Base-by-base conservation (phyloP, 768 basidiomycete genomes). In the Suillus occidentalis region DNA sequence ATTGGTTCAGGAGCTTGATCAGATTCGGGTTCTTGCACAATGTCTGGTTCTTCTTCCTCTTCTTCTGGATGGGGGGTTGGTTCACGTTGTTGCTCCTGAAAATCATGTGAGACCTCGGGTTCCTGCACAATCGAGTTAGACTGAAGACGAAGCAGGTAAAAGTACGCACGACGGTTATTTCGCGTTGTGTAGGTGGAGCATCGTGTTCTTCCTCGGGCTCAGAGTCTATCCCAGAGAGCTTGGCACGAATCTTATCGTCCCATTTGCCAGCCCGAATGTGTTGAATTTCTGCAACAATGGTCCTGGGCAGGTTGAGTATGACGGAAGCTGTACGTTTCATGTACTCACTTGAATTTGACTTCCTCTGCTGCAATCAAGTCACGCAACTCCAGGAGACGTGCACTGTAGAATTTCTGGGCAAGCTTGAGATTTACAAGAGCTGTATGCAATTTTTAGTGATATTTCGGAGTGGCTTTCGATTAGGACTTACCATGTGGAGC, bases 301-400 rank as follows among this genome's bases (percentile, higher is more conserved):
- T 77, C 75, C 93, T 94, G 65, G 8, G 34, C 28, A 45, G 22
- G 13, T 12, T 31, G 13, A 34, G n/a, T 20, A 57, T 40, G 53
- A 34, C 63, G n/a, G 31, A 25, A 42, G 36, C 28, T n/a, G 10
- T 8, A 60, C 36, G 18, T 25, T 20, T 40, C 16, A 28, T 2
- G 8, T 49, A 67, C 83, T 34, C 72, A 90, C 92, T 87, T 92
- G 85, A 95, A 97, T 64, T 84, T 87, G 36, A 77, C 74, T 77
- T 97, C 95, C 72, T 95, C 90, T 1, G 78, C 82, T 39, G 82
- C 71, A 47, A 97, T 93, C 52, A 89, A 81, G n/a, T 81, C 81
- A 63, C 87, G 85, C 4, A 97, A 79, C 69, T 97, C 91, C 20
- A 83, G 72, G 43, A 94, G 81, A 37, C 95, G 89, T 6, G 82